Base-by-base conservation (phyloP, 176 grass and related monocot genomes). In the Oryza rufipogon region DNA sequence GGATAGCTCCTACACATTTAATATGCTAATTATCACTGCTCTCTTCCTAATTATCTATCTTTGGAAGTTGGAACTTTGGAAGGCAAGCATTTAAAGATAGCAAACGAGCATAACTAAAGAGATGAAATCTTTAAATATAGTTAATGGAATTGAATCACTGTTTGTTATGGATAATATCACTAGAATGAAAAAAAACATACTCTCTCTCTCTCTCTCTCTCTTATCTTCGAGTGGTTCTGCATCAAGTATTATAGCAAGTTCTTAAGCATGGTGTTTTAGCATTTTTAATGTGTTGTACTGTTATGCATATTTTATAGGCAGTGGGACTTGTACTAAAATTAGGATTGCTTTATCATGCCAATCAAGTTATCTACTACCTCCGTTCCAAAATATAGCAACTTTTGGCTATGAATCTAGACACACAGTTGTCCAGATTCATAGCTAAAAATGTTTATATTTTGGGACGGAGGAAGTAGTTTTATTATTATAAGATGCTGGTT, bases 81-180 rank as follows among this genome's bases (percentile, higher is more conserved):
- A 16, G 77, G 66, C 30, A 32, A 65, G 6, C 54, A 54, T 45
- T 23, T 65, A 3, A 48, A 72, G 60, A 77, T 56, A 1, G 26
- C 66, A 78, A 83, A 78, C 7, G 52, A 56, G 42, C 36, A 12
- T 72, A 72, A 77, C 25, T 77, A 70, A 51, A 71, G 65, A 41
- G 75, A 52, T 77, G 70, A 0, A 38, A 77, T 49, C 36, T 28
- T 33, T 82, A 83, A 63, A 42, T 47, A 36, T 83, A 51, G n/a
- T 15, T 71, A 71, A n/a, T 83, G 26, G 4, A 7, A 54, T 54
- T 7, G 14, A 11, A 47, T 74, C 9, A 9, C 19, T 48, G 16
- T 65, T 77, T 82, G 15, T 72, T 52, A 65, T 88, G 41, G 41
- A 39, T 66, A 88, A 64, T 49, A 76, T 64, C 51, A 74, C 17